Percentiles rank a stretch among this genome's conserved stretches.
These are phyloP conservation scores for Aureobasidium sp. DNA, from an alignment of 2,329 filamentous ascomycete species.

Conservation along the genomic window DNA sequence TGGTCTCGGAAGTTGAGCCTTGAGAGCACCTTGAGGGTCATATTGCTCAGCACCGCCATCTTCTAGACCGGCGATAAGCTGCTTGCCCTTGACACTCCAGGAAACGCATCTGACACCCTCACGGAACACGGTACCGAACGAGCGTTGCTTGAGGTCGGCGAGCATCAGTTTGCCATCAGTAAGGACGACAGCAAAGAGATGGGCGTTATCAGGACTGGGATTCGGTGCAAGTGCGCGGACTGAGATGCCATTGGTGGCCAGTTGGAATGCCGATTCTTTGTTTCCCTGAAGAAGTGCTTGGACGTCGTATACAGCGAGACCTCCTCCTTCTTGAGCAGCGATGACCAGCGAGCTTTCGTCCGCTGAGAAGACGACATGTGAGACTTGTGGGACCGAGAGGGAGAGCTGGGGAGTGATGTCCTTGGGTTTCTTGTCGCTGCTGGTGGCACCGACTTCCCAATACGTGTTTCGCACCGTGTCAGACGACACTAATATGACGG, in stretches of 20 bases:
- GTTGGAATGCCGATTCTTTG: constrained; percentile 60
- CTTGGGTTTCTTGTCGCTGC: constrained; percentile 54
- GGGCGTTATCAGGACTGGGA: constrained; percentile 61
- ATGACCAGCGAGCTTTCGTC: constrained; percentile 78
- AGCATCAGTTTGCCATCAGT: constrained; percentile 72
- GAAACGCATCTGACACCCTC: constrained; percentile 71
- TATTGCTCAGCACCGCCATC: constrained; percentile 77
- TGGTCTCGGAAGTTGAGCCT: constrained; percentile 71
- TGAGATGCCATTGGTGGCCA: constrained; percentile 65
- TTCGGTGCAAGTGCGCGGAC: constrained; percentile 73
- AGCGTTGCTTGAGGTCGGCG: constrained; percentile 64
- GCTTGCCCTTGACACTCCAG: constrained; percentile 92
- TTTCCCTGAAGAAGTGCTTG: constrained; percentile 56
- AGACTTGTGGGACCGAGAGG: constrained; percentile 67
- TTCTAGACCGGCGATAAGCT: constrained; percentile 74
- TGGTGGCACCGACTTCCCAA: constrained; percentile 25
- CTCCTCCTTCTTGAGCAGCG: constrained; percentile 71
- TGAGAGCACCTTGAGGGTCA: constrained; percentile 68
- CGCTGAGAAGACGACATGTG: constrained; percentile 84
- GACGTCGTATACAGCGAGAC: constrained; percentile 75
- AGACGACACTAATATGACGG: constrained; percentile 66
- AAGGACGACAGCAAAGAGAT: constrained; percentile 74
- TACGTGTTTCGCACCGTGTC: constrained; percentile 71
- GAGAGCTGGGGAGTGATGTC: constrained; percentile 64
- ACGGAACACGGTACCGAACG: constrained; percentile 55